Evolutionary conservation across 2,329 filamentous ascomycete genomes (phyloP).

Genomic region (Cytospora piceicola): DNA sequence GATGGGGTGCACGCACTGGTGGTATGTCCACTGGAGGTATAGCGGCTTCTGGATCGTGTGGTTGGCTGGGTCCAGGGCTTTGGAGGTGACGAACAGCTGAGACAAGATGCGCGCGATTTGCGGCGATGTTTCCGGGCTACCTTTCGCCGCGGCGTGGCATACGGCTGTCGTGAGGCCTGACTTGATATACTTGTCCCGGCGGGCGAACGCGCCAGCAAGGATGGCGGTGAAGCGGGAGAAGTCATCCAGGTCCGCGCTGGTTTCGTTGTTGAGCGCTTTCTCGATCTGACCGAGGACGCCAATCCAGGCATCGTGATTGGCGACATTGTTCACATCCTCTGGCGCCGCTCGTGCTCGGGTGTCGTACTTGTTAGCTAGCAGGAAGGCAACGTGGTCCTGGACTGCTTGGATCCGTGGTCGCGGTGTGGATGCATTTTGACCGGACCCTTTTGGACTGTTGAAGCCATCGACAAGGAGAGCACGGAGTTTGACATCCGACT

Average conservation of each 20-base stretch:
- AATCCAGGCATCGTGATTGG: conserved; percentile 12
- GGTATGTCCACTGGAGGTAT: conserved; percentile 55
- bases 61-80: conserved; percentile 16
- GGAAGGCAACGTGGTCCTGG: conserved; percentile 20
- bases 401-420: conserved; percentile 11
- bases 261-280: conserved; percentile 10
- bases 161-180: conserved; percentile 20
- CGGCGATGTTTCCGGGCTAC: conserved; percentile 38
- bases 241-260: conserved; percentile 12
- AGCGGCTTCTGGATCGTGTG: conserved; percentile 26
- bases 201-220: conserved; percentile 24
- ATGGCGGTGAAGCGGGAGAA: conserved; percentile 18
- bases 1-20: conserved; percentile 51
- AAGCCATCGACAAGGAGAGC: conserved; percentile 9
- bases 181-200: conserved; percentile 21
- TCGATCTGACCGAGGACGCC: conserved; percentile 16
- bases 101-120: conserved; percentile 49
- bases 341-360: not conserved
- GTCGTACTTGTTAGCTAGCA: conserved; percentile 29
- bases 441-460: not conserved
- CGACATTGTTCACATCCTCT: not conserved
- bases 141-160: conserved; percentile 16
- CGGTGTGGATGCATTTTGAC: not conserved
- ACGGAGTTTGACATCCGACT: conserved; percentile 7
- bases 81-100: conserved; percentile 44